These are phyloP conservation scores for Phlebiopsis flavidoalba DNA, from an alignment of 768 basidiomycete species.

Conservation along the genomic window DNA sequence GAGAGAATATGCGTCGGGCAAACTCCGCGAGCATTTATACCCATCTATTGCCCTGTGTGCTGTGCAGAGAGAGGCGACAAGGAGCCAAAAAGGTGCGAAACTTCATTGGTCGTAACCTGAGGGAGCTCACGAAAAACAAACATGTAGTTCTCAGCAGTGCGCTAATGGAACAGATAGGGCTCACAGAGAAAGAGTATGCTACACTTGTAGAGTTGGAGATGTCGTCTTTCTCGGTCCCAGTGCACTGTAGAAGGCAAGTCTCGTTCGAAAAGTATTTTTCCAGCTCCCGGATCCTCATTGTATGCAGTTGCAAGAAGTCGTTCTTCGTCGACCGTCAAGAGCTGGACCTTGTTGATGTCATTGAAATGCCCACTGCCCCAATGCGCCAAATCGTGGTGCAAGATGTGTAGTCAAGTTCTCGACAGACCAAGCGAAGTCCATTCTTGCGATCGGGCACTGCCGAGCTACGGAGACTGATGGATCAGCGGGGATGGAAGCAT, in stretches of 20 bases:
- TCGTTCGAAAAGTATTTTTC: slow-evolving; percentile 31
- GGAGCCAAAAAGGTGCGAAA: slow-evolving; percentile 30
- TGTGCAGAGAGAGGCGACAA: slow-evolving; percentile 20
- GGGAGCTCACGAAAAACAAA: not conserved
- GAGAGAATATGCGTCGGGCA: slow-evolving; percentile 33
- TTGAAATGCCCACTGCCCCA: slow-evolving; percentile 45
- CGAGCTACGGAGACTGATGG: slow-evolving; percentile 50
- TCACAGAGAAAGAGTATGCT: slow-evolving; percentile 36
- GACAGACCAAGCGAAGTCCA: slow-evolving; percentile 32
- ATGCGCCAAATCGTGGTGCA: slow-evolving; percentile 58
- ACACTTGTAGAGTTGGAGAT: slow-evolving; percentile 39
- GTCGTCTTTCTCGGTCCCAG: slow-evolving; percentile 34
- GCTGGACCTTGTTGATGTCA: slow-evolving; percentile 31
- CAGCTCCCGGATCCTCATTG: slow-evolving; percentile 7
- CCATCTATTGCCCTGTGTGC: slow-evolving; percentile 60
- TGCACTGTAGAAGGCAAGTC: slow-evolving; percentile 48
- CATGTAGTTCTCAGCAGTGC: slow-evolving; percentile 33
- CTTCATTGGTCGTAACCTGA: not conserved
- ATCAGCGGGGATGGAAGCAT: slow-evolving; percentile 53
- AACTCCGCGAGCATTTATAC: slow-evolving; percentile 47
- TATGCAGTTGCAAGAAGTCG: slow-evolving; percentile 47
- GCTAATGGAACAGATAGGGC: slow-evolving; percentile 40
- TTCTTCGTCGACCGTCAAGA: slow-evolving; percentile 48
- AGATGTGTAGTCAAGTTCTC: slow-evolving; percentile 44
- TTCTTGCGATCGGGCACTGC: slow-evolving; percentile 55